Base-by-base conservation (phyloP, 306 rosid species). In the Cicer bijugum region DNA sequence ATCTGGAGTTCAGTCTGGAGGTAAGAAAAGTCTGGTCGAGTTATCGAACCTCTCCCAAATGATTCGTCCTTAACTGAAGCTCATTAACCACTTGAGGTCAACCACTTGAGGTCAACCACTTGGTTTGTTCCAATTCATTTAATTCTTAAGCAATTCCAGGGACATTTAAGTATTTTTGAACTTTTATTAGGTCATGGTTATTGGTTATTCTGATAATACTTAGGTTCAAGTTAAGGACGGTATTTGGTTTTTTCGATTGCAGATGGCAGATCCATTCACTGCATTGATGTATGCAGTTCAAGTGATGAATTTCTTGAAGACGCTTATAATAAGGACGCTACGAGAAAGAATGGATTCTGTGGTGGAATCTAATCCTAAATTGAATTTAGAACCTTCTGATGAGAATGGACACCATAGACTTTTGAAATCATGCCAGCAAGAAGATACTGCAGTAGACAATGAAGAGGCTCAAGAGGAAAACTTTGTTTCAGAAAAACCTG, bases 241-340 rank as follows among this genome's bases (percentile, higher is more conserved):
- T 59, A 33, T 58, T 69, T 61, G 69, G 56, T 12, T 55, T 75
- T 50, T 75, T 60, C 67, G 65, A 45, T 69, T 81, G 86, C 92
- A 91, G 97, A 88, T 93, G 98, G 92, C 87, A 19, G 98, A 91
- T 71, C 94, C 98, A 37, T 76, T 91, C 71, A 88, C 89, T 19
- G 98, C 98, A 78, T 77, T 93, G 88, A 88, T 89, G 93, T 85
- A 86, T 79, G 96, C 94, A 19, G 98, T 91, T 53, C 92, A 89
- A 88, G 96, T 93, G 74, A 93, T 93, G 96, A 88, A 93, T 80
- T 88, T 91, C 74, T 88, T 93, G 78, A 91, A 86, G 84, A 89
- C 81, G 28, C 94, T 89, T 14, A 82, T 91, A 64, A 7, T 85
- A 55, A 91, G 82, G 84, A 88, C 89, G 11, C 67, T 88, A 61